Conservation (phyloP, 2,329 filamentous ascomycete species). For the Botrytis cinerea region DNA sequence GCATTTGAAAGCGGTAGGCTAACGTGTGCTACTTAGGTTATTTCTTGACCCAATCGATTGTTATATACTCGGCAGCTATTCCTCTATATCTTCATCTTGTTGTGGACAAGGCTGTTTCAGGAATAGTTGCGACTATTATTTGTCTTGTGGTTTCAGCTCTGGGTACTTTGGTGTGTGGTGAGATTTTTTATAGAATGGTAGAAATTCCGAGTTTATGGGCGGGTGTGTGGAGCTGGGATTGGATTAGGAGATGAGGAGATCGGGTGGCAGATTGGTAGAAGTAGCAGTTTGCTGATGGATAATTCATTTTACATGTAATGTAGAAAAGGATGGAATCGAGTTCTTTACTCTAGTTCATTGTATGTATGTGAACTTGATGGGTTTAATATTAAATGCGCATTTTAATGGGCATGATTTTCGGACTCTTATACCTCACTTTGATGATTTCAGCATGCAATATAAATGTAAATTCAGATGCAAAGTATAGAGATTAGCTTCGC, state of each 20-base stretch:
- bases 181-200: conserved; percentile 27
- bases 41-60: conserved; percentile 46
- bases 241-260: conserved; percentile 14
- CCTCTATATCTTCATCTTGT: conserved; percentile 38
- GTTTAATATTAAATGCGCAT: not conserved
- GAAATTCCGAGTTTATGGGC: conserved; percentile 26
- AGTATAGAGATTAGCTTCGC: too few species aligned
- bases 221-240: conserved; percentile 23
- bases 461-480: accelerated
- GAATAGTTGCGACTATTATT: not conserved
- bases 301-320: not conserved
- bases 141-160: not conserved
- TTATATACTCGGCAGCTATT: conserved; percentile 48
- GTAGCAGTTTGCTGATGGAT: not conserved
- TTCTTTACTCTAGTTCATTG: not conserved
- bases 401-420: too few species aligned
- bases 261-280: not conserved
- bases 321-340: not conserved
- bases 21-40: conserved; percentile 40
- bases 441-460: too few species aligned
- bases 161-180: conserved; percentile 11
- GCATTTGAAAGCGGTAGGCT: not conserved
- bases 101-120: not conserved
- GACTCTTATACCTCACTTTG: not conserved
- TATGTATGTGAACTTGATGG: too few species aligned